Conservation (phyloP, 345 rosid species). For the Anacardium occidentale region DNA sequence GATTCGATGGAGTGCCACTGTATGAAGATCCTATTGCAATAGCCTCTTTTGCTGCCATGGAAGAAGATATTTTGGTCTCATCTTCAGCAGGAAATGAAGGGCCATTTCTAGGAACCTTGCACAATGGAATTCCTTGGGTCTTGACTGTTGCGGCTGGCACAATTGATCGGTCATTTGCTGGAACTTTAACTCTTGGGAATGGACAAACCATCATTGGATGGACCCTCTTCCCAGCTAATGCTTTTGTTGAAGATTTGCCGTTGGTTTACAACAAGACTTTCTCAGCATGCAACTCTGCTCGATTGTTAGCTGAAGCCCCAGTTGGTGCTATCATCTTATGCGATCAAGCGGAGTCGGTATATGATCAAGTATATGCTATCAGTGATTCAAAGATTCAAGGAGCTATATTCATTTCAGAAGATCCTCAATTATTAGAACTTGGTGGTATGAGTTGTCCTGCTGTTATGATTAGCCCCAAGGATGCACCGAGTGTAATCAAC, state of each 20-base stretch:
- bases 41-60: constrained; percentile 11
- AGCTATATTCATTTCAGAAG: constrained; percentile 34
- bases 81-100: constrained; percentile 27
- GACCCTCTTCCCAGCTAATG: constrained; percentile 42
- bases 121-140: constrained; percentile 50
- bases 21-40: constrained; percentile 23
- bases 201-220: constrained; percentile 30
- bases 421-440: neutral
- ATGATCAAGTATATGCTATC: constrained; percentile 3
- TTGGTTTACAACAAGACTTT: constrained; percentile 27
- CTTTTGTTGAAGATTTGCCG: constrained; percentile 24
- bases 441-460: neutral
- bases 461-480: constrained; percentile 21
- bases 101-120: constrained; percentile 28
- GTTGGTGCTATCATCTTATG: constrained; percentile 34
- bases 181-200: constrained; percentile 36
- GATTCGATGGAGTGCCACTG: constrained; percentile 14
- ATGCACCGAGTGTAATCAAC: constrained; percentile 14
- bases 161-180: constrained; percentile 31
- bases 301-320: constrained; percentile 17
- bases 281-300: constrained; percentile 29
- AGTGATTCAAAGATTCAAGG: constrained; percentile 22
- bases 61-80: constrained; percentile 4
- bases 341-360: constrained; percentile 15
- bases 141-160: constrained; percentile 43